Percentiles rank a stretch among this genome's conserved stretches.
These are phyloP conservation scores for Urochloa ruziziensis DNA, from an alignment of 176 grass and related monocot genomes.

Conservation along the genomic window DNA sequence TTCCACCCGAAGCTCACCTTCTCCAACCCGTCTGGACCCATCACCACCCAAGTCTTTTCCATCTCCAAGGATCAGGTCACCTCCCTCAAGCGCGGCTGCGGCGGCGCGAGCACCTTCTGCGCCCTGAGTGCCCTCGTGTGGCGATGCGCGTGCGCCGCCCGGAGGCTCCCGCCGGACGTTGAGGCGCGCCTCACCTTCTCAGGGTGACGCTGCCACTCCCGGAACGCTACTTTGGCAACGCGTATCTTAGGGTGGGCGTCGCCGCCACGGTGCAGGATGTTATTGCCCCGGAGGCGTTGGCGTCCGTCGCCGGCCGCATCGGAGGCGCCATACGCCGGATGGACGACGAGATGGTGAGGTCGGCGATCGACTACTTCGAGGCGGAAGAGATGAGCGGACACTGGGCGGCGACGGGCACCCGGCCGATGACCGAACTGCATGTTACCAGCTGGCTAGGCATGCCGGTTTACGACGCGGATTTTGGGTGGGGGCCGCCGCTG, in stretches of 20 bases:
- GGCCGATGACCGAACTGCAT: conserved; percentile 16
- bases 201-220: conserved; percentile 26
- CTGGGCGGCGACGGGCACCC: neutral
- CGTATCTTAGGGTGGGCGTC: neutral
- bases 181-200: conserved; percentile 4
- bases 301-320: neutral
- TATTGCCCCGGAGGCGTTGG: conserved; percentile 13
- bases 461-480: conserved; percentile 44
- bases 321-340: neutral
- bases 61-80: conserved; percentile 14
- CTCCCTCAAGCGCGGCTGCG: conserved; percentile 7
- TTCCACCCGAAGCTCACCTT: neutral
- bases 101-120: conserved; percentile 25
- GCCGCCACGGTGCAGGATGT: neutral
- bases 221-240: conserved; percentile 27
- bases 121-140: conserved; percentile 26
- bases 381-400: too few relatives aligned
- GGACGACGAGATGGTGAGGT: conserved; percentile 41
- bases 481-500: conserved; percentile 46
- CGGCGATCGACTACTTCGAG: conserved; percentile 36
- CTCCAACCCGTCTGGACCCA: neutral
- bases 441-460: conserved; percentile 42
- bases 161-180: neutral
- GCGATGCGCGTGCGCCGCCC: conserved; percentile 28
- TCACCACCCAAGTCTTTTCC: neutral